phyloP scores from a whole-genome alignment of 2,329 filamentous ascomycete species.

The Lanzia echinophila region DNA sequence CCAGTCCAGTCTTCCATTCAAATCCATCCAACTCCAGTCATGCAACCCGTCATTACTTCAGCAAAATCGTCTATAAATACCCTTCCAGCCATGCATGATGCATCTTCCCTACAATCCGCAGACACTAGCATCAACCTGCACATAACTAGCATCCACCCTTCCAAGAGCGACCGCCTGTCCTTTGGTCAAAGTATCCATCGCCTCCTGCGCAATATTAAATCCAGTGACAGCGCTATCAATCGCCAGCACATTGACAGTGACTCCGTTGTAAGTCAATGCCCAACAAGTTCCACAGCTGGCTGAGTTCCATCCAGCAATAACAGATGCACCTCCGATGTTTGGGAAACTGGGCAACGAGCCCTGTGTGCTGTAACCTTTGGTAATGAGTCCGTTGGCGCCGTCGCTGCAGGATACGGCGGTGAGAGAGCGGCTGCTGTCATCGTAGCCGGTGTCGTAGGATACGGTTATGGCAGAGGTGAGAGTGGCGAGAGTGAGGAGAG shows the following conservation, averaged over 20 bases:
- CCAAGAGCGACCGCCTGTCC: constrained; percentile 44
- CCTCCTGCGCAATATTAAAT: constrained; percentile 51
- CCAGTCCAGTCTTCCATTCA: too few relatives aligned
- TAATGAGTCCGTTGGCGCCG: constrained; percentile 59
- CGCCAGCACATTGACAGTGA: constrained; percentile 47
- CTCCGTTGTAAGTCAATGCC: constrained; percentile 44
- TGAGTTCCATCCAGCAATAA: constrained; percentile 48
- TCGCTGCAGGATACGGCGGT: constrained; percentile 59
- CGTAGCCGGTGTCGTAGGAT: constrained; percentile 68
- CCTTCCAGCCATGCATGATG: too few relatives aligned
- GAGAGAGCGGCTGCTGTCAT: constrained; percentile 50
- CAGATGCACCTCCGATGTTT: constrained; percentile 47
- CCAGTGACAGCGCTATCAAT: constrained; percentile 45
- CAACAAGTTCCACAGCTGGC: constrained; percentile 54
- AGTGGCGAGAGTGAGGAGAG: constrained; percentile 35
- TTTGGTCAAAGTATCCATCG: constrained; percentile 50
- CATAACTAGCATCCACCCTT: constrained; percentile 43
- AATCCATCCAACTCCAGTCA: too few relatives aligned
- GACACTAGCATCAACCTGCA: constrained; percentile 36
- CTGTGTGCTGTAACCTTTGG: constrained; percentile 45
- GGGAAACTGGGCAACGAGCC: constrained; percentile 45
- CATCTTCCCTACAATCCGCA: constrained; percentile 35
- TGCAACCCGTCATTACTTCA: too few relatives aligned
- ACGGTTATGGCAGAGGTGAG: constrained; percentile 41
- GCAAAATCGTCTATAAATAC: too few relatives aligned